A percentile compares a stretch with the other conserved stretches of the same genome.
Evolutionary conservation across 2,329 filamentous ascomycete genomes (phyloP).

Genomic region (Gaeumannomyces tritici): DNA sequence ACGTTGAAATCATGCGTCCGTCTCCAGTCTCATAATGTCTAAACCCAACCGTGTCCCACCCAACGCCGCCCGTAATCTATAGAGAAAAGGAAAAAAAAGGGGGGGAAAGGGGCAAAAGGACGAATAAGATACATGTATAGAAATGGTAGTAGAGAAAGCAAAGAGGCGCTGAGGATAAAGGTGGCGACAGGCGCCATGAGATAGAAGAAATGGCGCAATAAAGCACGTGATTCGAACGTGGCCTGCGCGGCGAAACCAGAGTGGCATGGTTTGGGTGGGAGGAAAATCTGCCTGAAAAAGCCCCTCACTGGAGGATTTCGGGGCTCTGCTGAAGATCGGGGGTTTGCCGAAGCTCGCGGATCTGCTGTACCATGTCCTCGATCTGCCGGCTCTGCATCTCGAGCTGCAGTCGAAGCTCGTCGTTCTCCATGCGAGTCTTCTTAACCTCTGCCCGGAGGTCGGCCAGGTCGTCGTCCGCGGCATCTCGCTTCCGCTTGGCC

Average conservation of each 20-base stretch:
- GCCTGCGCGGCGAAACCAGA: too few relatives aligned
- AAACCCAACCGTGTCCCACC: not conserved
- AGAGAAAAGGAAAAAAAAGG: not conserved
- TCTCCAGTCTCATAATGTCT: not conserved
- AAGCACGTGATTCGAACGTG: too few relatives aligned
- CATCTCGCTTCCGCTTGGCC: conserved; percentile 34
- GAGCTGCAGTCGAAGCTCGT: conserved; percentile 43
- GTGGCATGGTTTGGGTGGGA: too few relatives aligned
- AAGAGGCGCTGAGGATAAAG: not conserved
- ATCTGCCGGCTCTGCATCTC: conserved; percentile 37
- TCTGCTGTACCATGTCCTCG: conserved; percentile 37
- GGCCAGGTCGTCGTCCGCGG: conserved; percentile 25
- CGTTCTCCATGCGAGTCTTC: conserved; percentile 54
- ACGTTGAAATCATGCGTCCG: too few relatives aligned
- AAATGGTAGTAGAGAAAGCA: not conserved
- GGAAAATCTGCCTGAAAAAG: too few relatives aligned
- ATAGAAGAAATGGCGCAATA: too few relatives aligned
- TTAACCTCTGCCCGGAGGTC: conserved; percentile 57
- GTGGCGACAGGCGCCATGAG: too few relatives aligned
- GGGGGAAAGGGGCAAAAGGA: not conserved
- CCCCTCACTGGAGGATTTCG: not conserved
- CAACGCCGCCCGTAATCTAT: not conserved
- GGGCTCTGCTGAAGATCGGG: conserved; percentile 12
- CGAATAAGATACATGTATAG: too few relatives aligned
- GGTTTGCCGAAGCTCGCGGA: conserved; percentile 33